Evolutionary conservation across 306 rosid species (phyloP), one percentile per base, ranked within the genome.

Genomic region (Vigna reflexopilosa): DNA sequence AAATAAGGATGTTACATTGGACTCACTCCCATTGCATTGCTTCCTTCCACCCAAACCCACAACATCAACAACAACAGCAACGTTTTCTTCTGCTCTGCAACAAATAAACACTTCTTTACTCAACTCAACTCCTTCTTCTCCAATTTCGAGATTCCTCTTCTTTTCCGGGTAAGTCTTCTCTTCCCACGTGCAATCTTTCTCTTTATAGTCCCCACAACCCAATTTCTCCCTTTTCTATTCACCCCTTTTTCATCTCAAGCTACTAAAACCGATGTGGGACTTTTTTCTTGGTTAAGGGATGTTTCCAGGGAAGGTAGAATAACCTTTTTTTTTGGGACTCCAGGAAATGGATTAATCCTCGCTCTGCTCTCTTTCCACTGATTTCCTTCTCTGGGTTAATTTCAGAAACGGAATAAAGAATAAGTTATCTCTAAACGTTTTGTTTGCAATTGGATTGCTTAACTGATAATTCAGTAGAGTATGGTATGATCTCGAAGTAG

Each of bases 1-100:
- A 32, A 71, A 30, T 71, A 68, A 67, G 72, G 72, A 67, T 67
- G 55, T 44, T 42, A 3, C 7, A 44, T 66, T 42, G 36, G 54
- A 67, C 36, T 67, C 17, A 20, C 48, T 17, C 15, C 10, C 70
- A 40, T 42, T 45, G 16, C 51, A 47, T 47, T 12, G 55, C 36
- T 22, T 67, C 38, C 36, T 44, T 67, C 56, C 17, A 34, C 69
- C 69, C 15, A 64, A 36, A 36, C 49, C 28, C 70, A 17, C 70
- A 36, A 34, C 68, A 32, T 2, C 68, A 32, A 5, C n/a, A 22
- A 26, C 64, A 26, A 17, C 19, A 17, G 19, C 19, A 17, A 30
- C 34, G 34, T 22, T 8, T 45, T 40, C 57, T 66, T 17, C 72
- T 12, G 48, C 72, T 17, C 72, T 12, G 48, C 72, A 44, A 20